Evolutionary conservation across 257 asterid genomes (phyloP), one percentile per base, ranked within the genome.

Genomic region (Nicotiana benthamiana): DNA sequence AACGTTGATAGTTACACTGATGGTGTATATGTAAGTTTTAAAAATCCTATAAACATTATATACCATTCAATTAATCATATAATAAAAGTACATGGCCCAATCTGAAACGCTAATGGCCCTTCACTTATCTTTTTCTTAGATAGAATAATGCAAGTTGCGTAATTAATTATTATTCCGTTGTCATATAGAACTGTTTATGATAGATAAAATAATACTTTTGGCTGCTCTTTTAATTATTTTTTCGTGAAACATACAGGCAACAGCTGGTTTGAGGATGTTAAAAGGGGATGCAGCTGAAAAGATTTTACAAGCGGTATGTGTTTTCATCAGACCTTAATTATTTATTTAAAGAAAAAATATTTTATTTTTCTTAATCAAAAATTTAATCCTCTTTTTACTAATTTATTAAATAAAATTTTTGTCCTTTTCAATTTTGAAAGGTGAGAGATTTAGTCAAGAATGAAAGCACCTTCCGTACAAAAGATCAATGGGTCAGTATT

Each of bases 211-310:
- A 15, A 53, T 54, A 6, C 1, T 54, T 17, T 54, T 18, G 24
- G 61, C 24, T 54, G 22, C 61, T 18, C 24, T 54, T 16, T 17
- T n/a, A 11, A 11, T 48, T 3, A 0, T 36, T 40, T 10, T 40
- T 18, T 27, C 2, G 57, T 43, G 59, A 20, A 83, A 77, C 57
- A 6, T n/a, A 62, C 86, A 94, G 98, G 98, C 98, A 83, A 94
- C 97, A 59, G 95, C 98, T 28, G 94, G 98, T 80, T 86, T 94
- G n/a, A 90, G 98, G 84, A 90, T 87, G 87, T 83, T 94, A 88
- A 89, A 87, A 82, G 98, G 97, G 22, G 91, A 88, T 90, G 82
- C 97, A 61, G 84, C 97, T 10, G 97, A 94, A 85, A 86, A 90
- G 82, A 92, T 94, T 79, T 83, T 92, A 84, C 89, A 91, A 88